These are phyloP conservation scores for Odonthalia washingtoniensis DNA, from an alignment of 31 red algal genomes.

Conservation along the genomic window DNA sequence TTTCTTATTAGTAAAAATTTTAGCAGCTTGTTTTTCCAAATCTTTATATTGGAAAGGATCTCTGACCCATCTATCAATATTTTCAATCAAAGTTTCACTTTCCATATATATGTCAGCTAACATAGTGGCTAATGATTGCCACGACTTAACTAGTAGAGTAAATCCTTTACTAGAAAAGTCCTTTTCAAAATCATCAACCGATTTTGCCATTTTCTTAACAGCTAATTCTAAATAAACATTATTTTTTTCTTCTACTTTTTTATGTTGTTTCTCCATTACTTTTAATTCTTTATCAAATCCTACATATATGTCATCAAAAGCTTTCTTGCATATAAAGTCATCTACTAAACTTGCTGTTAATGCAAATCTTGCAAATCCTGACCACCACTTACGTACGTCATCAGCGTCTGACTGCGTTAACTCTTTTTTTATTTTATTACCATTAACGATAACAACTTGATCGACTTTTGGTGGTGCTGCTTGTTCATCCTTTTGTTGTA, in stretches of 20 bases:
- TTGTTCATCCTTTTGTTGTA: neutral
- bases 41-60: slow-evolving; percentile 80
- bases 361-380: slow-evolving; percentile 72
- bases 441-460: neutral
- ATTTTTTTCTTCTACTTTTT: slow-evolving; percentile 76
- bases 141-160: slow-evolving; percentile 52
- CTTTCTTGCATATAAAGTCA: slow-evolving; percentile 70
- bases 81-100: slow-evolving; percentile 43
- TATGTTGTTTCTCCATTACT: slow-evolving; percentile 54
- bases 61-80: slow-evolving; percentile 65
- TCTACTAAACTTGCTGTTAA: slow-evolving; percentile 72
- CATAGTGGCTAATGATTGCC: slow-evolving; percentile 62
- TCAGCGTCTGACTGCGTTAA: slow-evolving; percentile 45
- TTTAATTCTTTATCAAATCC: slow-evolving; percentile 77
- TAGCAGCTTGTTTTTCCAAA: slow-evolving; percentile 70
- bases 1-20: slow-evolving; percentile 74
- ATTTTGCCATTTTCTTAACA: slow-evolving; percentile 68
- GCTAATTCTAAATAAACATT: slow-evolving; percentile 73
- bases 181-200: slow-evolving; percentile 53
- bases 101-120: slow-evolving; percentile 65
- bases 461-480: slow-evolving; percentile 16
- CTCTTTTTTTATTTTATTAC: slow-evolving; percentile 2
- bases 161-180: slow-evolving; percentile 45
- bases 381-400: slow-evolving; percentile 70
- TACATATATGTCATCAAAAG: slow-evolving; percentile 71